Evolutionary conservation across 192 early-diverging fungal species (phyloP).

Genomic region (Rhizophagus sp.): DNA sequence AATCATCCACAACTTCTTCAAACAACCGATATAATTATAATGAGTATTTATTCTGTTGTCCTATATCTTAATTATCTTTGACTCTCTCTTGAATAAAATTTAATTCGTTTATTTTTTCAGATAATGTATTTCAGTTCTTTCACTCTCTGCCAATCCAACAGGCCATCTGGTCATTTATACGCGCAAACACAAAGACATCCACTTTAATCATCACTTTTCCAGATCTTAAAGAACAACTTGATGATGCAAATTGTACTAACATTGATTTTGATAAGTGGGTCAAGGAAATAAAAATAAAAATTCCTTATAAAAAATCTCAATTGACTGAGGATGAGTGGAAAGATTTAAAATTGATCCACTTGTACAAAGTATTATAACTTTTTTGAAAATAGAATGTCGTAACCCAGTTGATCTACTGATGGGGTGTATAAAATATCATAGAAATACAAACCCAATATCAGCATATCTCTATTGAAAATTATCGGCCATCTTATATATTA

Average conservation of each 20-base stretch:
- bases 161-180: too few species aligned
- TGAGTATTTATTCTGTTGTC: slow-evolving; percentile 29
- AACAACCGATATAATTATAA: slow-evolving; percentile 53
- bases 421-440: too few species aligned
- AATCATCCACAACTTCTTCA: slow-evolving; percentile 41
- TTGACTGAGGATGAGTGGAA: slow-evolving; percentile 55
- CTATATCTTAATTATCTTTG: too few species aligned
- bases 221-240: slow-evolving; percentile 57
- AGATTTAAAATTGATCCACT: slow-evolving; percentile 53
- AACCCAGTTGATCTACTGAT: too few species aligned
- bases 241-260: slow-evolving; percentile 42
- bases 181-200: slow-evolving; percentile 39
- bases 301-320: slow-evolving; percentile 48
- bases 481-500: neutral
- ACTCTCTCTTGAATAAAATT: too few species aligned
- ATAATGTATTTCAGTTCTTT: too few species aligned
- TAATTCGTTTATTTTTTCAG: too few species aligned
- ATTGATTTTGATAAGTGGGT: slow-evolving; percentile 44
- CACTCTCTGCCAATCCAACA: too few species aligned
- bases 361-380: slow-evolving; percentile 47
- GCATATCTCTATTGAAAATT: neutral
- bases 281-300: slow-evolving; percentile 50
- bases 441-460: neutral
- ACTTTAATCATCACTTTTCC: slow-evolving; percentile 51
- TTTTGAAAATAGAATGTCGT: too few species aligned